Evolutionary conservation across 2,329 filamentous ascomycete species (phyloP), one percentile per base, ranked within the genome.

Genomic region (Aspergillus unguis): DNA sequence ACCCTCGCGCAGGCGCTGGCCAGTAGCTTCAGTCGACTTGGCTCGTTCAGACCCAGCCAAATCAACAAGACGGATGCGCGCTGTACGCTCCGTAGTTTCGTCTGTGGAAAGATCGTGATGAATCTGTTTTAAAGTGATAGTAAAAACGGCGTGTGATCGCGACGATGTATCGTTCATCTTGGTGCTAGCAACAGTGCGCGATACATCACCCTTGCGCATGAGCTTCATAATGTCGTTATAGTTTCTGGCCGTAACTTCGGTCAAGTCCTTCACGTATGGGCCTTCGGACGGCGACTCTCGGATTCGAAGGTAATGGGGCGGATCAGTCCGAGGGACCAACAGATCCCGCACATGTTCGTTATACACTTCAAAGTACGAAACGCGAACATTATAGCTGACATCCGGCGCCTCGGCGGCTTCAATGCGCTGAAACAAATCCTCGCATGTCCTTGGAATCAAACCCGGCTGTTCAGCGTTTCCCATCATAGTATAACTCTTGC

Each of bases 131-230:
- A 99, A 80, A 76, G 95, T 94, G 63, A 99, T 94, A 28, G 94
- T 99, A 72, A 99, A 99, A 53, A 99, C 94, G 6, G 94, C 91
- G 68, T 99, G 94, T 58, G 91, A 96, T 70, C 94, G 88, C 58
- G 90, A 96, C 49, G 90, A 95, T 2, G 92, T 97, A 72, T 99
- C 94, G 73, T 99, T 99, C 94, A 99, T 99, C 76, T 96, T 97
- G 54, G 94, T 99, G 67, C 89, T 91, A 10, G 94, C 94, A 23
- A 84, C 87, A 0, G 94, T 97, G 44, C 94, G 86, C 53, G 88
- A 96, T 58, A 82, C 77, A 71, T 99, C 94, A 52, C 94, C 94
- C 65, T 85, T 83, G 64, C 87, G 89, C 91, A 99, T 96, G 73
- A 89, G 86, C 36, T 88, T 86, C 72, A 95, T 80, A 58, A 99